Evolutionary conservation across 2,329 filamentous ascomycete genomes (phyloP), one percentile per base, ranked within the genome.

Genomic region (Neoscytalidium dimidiatum): DNA sequence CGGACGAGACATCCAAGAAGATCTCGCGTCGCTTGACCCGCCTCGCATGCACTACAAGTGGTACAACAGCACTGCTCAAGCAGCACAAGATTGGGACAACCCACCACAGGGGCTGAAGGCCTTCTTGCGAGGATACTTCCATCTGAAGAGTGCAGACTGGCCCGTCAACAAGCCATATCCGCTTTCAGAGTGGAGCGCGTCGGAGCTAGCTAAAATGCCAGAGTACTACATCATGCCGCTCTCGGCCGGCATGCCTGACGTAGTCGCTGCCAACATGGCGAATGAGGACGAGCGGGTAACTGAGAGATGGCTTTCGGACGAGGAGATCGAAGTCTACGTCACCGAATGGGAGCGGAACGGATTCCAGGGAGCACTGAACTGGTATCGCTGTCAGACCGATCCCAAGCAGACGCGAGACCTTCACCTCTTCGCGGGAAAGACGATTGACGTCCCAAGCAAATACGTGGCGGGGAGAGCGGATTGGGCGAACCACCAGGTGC

Each of bases 41-140:
- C 86, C 87, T 0, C 72, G 86, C 8, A 90, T 90, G 72, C 88
- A 90, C 72, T 91, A 91, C 79, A 89, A 89, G 74, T 88, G 84
- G 84, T 90, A 88, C 74, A 88, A 88, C 69, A 84, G 85, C 2
- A 83, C 81, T 2, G 57, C 79, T 0, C 66, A 71, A 1, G 86
- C 86, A 0, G 80, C 79, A 0, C 35, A 66, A 2, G 79, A 86
- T 33, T 85, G 84, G 83, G 72, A 76, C 23, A 70, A 78, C 29
- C 81, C 83, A 0, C 70, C 76, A 0, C 82, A 85, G 65, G 84
- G 86, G 2, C 78, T 91, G 13, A 79, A 83, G n/a, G 73, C 74
- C 0, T 91, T 90, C 67, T 78, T 91, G 1, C 82, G 88, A 9
- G 88, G 88, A 3, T 91, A 91, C 71, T 86, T 90, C 68, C 84